Base-by-base conservation (phyloP, 2,329 filamentous ascomycete species). In the Aspergillus awamori region DNA sequence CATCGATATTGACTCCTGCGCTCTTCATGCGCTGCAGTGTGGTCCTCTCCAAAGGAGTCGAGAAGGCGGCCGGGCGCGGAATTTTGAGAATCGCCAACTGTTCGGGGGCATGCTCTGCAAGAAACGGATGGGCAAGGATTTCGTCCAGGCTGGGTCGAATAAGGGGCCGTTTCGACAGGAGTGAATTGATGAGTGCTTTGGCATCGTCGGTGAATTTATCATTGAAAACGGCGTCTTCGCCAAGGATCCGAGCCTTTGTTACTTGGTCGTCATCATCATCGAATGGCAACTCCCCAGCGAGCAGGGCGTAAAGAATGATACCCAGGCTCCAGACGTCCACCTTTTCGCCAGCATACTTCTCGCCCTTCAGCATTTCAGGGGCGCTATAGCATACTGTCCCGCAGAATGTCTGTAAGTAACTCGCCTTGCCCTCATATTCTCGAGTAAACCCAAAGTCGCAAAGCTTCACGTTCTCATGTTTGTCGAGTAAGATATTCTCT, bases 251-350 rank as follows among this genome's bases (percentile, higher is more conserved):
- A 8, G 83, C 86, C 70, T 97, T 92, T 33, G 95, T 99, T 33
- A 89, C 84, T 65, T 87, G 89, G 73, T 99, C 95, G 71, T 96
- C 90, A 73, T 99, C 95, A 66, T 98, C 95, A 77, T 99, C 95
- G 70, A 96, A 99, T 0, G 95, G 95, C 43, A 99, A 82, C 65
- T 91, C 86, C 59, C 91, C 91, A 28, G 92, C 90, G 33, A 95
- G 82, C 66, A 95, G 81, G 41, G 93, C 91, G 76, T 92, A 95
- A 47, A 95, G 84, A 72, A 97, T 97, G 65, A 97, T 93, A 63
- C 93, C 93, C 73, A 93, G 90, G 77, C 94, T 98, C 95, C 95
- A 99, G 4, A 99, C 93, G 72, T 99, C 95, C 53, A 99, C 94
- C 80, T 97, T 98, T 80, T 97, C 93, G 26, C 93, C 94, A 0